Conservation (phyloP, 2,329 filamentous ascomycete species). For the Harringtonia lauricola region DNA sequence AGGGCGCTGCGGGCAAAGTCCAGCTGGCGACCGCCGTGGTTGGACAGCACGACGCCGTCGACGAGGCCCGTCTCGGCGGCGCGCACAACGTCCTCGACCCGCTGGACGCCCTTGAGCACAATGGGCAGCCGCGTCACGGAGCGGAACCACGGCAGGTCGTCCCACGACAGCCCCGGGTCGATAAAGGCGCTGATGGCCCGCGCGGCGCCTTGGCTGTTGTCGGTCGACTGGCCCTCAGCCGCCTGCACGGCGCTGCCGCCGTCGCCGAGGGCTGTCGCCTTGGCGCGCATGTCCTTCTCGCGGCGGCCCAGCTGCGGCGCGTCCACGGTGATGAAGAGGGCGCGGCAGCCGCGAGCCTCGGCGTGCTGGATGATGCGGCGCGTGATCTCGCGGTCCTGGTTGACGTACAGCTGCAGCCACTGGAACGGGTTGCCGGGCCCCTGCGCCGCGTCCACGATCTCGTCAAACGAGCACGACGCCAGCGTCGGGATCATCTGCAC, state of each 20-base stretch:
- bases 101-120: conserved; percentile 90
- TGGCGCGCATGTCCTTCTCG: conserved; percentile 96
- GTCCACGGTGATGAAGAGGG: conserved; percentile 96
- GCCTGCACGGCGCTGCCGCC: conserved; percentile 72
- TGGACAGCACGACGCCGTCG: conserved; percentile 85
- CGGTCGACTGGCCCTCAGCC: conserved; percentile 63
- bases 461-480: conserved; percentile 93
- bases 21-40: conserved; percentile 90
- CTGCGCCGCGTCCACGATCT: conserved; percentile 73
- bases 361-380: conserved; percentile 84
- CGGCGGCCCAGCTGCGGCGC: conserved; percentile 88
- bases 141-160: conserved; percentile 87
- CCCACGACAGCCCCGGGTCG: conserved; percentile 87
- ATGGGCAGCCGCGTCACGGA: conserved; percentile 91
- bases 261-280: conserved; percentile 56
- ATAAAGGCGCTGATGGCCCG: conserved; percentile 95
- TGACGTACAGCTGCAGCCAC: conserved; percentile 96
- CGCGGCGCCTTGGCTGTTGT: conserved; percentile 84
- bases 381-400: conserved; percentile 88
- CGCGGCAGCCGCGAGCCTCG: conserved; percentile 84
- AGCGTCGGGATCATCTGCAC: conserved; percentile 98
- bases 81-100: conserved; percentile 84
- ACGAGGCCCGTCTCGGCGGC: conserved; percentile 67
- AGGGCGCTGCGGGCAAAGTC: conserved; percentile 84
- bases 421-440: conserved; percentile 66